Percentiles rank a stretch among this genome's conserved stretches.
Conservation (phyloP, 768 basidiomycete species). For the Pisolithus microcarpus region DNA sequence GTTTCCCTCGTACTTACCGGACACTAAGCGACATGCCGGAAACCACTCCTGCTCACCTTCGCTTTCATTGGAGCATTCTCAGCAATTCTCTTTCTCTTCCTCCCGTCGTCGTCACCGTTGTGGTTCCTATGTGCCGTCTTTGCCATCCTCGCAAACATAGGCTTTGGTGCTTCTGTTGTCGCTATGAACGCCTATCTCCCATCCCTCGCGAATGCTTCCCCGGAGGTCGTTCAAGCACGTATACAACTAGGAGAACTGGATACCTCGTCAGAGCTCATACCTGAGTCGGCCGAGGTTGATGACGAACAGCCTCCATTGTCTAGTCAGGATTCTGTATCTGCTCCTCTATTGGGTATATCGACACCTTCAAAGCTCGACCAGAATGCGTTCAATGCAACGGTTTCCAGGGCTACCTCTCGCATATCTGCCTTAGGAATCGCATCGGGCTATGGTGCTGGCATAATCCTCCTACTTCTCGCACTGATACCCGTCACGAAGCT, state of each 20-base stretch:
- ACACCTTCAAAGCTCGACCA: conserved; percentile 13
- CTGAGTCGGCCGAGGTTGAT: conserved; percentile 16
- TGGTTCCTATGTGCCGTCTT: conserved; percentile 68
- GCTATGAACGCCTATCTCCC: conserved; percentile 90
- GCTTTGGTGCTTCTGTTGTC: conserved; percentile 80
- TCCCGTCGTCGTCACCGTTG: conserved; percentile 62
- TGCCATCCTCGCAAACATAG: conserved; percentile 73
- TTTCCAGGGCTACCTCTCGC: conserved; percentile 71
- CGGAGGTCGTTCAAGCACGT: conserved; percentile 44
- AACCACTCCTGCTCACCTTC: conserved; percentile 68
- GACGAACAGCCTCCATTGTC: conserved; percentile 1
- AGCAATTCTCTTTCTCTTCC: conserved; percentile 61
- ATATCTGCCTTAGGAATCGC: conserved; percentile 86
- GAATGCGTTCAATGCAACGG: conserved; percentile 43
- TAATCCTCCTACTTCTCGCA: conserved; percentile 62
- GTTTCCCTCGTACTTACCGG: conserved; percentile 1
- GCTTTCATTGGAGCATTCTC: conserved; percentile 65
- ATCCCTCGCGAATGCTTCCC: conserved; percentile 55
- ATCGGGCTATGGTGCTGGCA: conserved; percentile 79
- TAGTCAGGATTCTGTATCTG: conserved; percentile 24
- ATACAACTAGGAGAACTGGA: conserved; percentile 20
- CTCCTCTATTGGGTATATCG: conserved; percentile 30
- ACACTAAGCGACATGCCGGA: conserved; percentile 59
- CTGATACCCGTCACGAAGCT: conserved; percentile 70
- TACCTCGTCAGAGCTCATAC: conserved; percentile 9